A percentile compares a stretch with the other conserved stretches of the same genome.
phyloP scores from a whole-genome alignment of 2,329 filamentous ascomycete species.

The Diaporthe helianthi region DNA sequence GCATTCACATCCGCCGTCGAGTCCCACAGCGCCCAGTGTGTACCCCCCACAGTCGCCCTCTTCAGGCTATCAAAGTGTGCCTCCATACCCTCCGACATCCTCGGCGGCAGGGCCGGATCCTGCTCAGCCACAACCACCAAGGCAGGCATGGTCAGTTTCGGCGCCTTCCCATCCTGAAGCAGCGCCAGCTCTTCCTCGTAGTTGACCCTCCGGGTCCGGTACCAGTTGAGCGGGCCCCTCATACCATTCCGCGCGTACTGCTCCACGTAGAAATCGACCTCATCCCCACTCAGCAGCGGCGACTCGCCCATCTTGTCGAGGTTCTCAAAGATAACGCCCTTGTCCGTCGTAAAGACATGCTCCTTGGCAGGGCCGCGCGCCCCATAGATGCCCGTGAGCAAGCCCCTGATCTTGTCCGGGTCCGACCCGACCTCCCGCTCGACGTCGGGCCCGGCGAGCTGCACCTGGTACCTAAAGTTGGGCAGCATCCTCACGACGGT shows the following conservation, averaged over 20 bases:
- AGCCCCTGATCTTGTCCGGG: constrained; percentile 69
- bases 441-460: constrained; percentile 73
- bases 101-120: constrained; percentile 76
- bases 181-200: constrained; percentile 75
- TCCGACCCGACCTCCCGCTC: constrained; percentile 61
- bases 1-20: constrained; percentile 73
- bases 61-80: constrained; percentile 69
- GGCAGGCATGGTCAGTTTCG: constrained; percentile 65
- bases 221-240: constrained; percentile 87
- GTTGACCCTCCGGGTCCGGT: constrained; percentile 76
- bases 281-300: constrained; percentile 69
- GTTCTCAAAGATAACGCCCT: constrained; percentile 70
- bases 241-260: constrained; percentile 77
- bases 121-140: constrained; percentile 77
- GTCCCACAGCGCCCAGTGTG: constrained; percentile 87
- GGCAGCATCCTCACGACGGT: constrained; percentile 62
- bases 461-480: constrained; percentile 84
- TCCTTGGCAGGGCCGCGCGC: constrained; percentile 63
- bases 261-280: constrained; percentile 78
- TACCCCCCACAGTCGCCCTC: constrained; percentile 68
- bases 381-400: constrained; percentile 76
- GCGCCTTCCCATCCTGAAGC: constrained; percentile 59
- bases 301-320: constrained; percentile 63
- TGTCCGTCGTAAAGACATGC: constrained; percentile 61
- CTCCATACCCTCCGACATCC: constrained; percentile 76